phyloP scores from a whole-genome alignment of 129 eudicot genomes.

The Sambucus nigra region DNA sequence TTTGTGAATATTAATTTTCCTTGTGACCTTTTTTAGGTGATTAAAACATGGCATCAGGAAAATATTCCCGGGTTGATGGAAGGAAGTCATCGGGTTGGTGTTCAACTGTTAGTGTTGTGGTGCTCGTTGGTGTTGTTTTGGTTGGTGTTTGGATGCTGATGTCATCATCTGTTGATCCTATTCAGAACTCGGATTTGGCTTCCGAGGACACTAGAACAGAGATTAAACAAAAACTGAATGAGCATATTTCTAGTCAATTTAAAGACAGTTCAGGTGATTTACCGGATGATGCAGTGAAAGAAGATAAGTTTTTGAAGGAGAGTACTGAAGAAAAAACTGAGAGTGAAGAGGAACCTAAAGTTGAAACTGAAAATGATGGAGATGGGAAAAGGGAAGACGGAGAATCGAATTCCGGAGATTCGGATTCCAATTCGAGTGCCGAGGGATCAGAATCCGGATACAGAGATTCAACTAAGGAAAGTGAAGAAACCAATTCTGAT shows the following conservation, averaged over 20 bases:
- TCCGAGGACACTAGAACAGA: slow-evolving; percentile 18
- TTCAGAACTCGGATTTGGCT: slow-evolving; percentile 23
- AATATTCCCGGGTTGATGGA: slow-evolving; percentile 59
- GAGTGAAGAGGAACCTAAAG: slow-evolving; percentile 5
- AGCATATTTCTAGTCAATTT: slow-evolving; percentile 29
- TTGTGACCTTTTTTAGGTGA: slow-evolving; percentile 11
- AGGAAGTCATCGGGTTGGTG: slow-evolving; percentile 41
- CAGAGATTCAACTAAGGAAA: slow-evolving; percentile 22
- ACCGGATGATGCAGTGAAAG: slow-evolving; percentile 38
- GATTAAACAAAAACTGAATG: slow-evolving; percentile 20
- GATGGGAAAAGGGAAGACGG: slow-evolving; percentile 8
- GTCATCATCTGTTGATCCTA: slow-evolving; percentile 50
- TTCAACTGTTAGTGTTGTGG: slow-evolving; percentile 36
- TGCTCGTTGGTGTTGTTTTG: slow-evolving; percentile 38
- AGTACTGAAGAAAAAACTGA: slow-evolving; percentile 8
- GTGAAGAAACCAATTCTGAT: slow-evolving; percentile 12
- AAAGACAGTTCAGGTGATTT: slow-evolving; percentile 50
- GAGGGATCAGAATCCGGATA: slow-evolving; percentile 20
- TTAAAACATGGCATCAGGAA: slow-evolving; percentile 45
- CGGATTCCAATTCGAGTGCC: slow-evolving; percentile 20
- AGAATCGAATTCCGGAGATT: slow-evolving; percentile 14
- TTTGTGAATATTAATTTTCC: too few species aligned
- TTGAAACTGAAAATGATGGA: slow-evolving; percentile 1
- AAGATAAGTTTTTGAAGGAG: slow-evolving; percentile 9
- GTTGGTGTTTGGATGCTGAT: slow-evolving; percentile 57